A percentile compares a stretch with the other conserved stretches of the same genome.
Evolutionary conservation across 2,329 filamentous ascomycete species (phyloP).

Genomic region (Thielaviopsis cerberus): DNA sequence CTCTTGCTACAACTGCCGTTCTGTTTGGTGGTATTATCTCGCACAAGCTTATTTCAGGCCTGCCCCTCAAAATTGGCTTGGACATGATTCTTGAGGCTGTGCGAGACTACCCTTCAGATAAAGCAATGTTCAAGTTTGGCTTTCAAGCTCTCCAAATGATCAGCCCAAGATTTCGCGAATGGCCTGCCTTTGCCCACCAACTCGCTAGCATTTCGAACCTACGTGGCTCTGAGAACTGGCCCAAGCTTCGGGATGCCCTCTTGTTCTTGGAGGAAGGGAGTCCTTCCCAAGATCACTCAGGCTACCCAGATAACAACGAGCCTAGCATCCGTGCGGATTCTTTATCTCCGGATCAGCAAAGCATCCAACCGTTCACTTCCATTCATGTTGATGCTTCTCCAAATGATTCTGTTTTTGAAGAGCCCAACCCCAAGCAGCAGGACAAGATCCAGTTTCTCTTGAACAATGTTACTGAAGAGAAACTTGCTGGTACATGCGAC

Average conservation of each 20-base stretch:
- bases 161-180: slow-evolving; percentile 65
- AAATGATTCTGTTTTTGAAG: slow-evolving; percentile 48
- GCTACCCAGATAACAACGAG: slow-evolving; percentile 1
- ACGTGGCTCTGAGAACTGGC: slow-evolving; percentile 67
- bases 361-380: slow-evolving; percentile 52
- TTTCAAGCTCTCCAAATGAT: slow-evolving; percentile 86
- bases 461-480: slow-evolving; percentile 88
- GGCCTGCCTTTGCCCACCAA: slow-evolving; percentile 85
- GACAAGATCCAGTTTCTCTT: slow-evolving; percentile 90
- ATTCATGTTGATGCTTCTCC: slow-evolving; percentile 57
- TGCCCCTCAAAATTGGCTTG: slow-evolving; percentile 82
- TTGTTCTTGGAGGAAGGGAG: slow-evolving; percentile 4
- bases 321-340: slow-evolving; percentile 17
- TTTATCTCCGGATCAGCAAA: slow-evolving; percentile 32
- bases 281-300: neutral
- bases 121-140: slow-evolving; percentile 96
- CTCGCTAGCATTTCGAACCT: slow-evolving; percentile 67
- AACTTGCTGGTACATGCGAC: slow-evolving; percentile 63
- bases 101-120: slow-evolving; percentile 60
- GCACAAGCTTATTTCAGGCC: slow-evolving; percentile 72
- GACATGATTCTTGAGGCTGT: slow-evolving; percentile 97
- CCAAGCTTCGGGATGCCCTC: slow-evolving; percentile 25
- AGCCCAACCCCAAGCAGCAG: slow-evolving; percentile 68
- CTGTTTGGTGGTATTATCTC: slow-evolving; percentile 94
- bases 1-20: slow-evolving; percentile 84